Percentiles rank a stretch among this genome's conserved stretches.
These are phyloP conservation scores for Middelhovenomyces tepae DNA, from an alignment of 805 yeast species.

Conservation along the genomic window DNA sequence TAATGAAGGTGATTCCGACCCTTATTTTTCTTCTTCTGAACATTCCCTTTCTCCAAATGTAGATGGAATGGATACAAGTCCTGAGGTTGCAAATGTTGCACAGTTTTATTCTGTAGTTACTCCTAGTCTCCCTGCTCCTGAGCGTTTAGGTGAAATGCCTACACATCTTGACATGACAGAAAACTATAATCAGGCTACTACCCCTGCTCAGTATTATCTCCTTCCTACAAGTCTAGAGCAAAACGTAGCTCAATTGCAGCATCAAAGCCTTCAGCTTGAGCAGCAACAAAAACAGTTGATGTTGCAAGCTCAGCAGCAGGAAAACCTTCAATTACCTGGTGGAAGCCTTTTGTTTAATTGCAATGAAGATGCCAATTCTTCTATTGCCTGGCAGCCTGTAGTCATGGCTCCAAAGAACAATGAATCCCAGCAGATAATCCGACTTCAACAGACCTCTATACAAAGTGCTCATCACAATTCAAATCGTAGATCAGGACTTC, in stretches of 20 bases:
- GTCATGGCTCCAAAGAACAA: conserved; percentile 27
- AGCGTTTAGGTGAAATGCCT: too few relatives aligned
- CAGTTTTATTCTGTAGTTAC: conserved; percentile 14
- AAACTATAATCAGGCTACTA: too few relatives aligned
- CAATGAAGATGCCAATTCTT: neutral
- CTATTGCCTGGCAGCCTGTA: conserved; percentile 30
- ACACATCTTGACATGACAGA: conserved; percentile 17
- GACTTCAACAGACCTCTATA: conserved; percentile 21
- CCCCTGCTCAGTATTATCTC: too few relatives aligned
- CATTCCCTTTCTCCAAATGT: conserved; percentile 15
- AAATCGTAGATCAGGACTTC: conserved; percentile 52
- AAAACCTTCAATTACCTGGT: too few relatives aligned
- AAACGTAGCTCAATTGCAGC: too few relatives aligned
- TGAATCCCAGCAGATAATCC: conserved; percentile 25
- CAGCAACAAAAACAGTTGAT: too few relatives aligned
- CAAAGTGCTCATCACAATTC: conserved; percentile 23
- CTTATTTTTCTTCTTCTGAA: conserved; percentile 14
- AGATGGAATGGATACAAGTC: conserved; percentile 12
- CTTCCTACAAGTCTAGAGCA: too few relatives aligned
- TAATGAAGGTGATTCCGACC: conserved; percentile 17
- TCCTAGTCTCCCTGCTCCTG: too few relatives aligned
- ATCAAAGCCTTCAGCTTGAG: too few relatives aligned
- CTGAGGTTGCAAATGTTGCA: conserved; percentile 11
- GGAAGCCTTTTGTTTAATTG: too few relatives aligned
- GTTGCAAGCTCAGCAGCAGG: too few relatives aligned